Base-by-base conservation (phyloP, 805 yeast species). In the Hanseniaspora osmophila region DNA sequence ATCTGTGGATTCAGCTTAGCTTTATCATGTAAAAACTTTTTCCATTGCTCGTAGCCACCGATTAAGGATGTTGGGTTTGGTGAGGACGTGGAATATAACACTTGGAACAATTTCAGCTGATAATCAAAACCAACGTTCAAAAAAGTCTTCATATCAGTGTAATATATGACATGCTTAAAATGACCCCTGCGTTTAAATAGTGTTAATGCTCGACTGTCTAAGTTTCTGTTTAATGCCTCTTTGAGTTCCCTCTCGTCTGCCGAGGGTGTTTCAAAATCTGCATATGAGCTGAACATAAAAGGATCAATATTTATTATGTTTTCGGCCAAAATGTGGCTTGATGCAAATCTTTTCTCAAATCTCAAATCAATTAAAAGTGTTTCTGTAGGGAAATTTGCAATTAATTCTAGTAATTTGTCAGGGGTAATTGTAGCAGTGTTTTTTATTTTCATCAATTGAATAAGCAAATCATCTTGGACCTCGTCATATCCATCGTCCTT, bases 371-470 rank as follows among this genome's bases (percentile, higher is more conserved):
- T 57, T 6, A 71, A 44, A 18, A 71, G 47, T 18, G 59, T 17
- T 18, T 51, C 51, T 2, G 49, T 38, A 1, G 75, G 73, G 35
- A 70, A 72, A 47, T 75, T 67, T 30, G 70, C 71, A 46, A 64
- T 66, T 44, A 63, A 66, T 3, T 71, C 62, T 45, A 75, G 58
- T 2, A 75, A 54, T 60, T 65, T 61, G 27, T 61, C 64, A 10
- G 71, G 56, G 0, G 72, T 56, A 4, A 66, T 60, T 12, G 61
- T 56, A 3, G 92, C 90, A 57, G 83, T 90, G 41, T 55, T 59
- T 42, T 61, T 63, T 33, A 60, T 44, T 32, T 57, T 51, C 40
- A 58, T 55, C 40, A 60, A 44, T 37, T 57, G 57, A 12, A 53
- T 50, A 22, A 50, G 51, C 19, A 42, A 49, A 39, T 50, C 55